Evolutionary conservation across 164 flowering plant genomes (phyloP), one percentile per base, ranked within the genome.

Genomic region (Buxus sempervirens): DNA sequence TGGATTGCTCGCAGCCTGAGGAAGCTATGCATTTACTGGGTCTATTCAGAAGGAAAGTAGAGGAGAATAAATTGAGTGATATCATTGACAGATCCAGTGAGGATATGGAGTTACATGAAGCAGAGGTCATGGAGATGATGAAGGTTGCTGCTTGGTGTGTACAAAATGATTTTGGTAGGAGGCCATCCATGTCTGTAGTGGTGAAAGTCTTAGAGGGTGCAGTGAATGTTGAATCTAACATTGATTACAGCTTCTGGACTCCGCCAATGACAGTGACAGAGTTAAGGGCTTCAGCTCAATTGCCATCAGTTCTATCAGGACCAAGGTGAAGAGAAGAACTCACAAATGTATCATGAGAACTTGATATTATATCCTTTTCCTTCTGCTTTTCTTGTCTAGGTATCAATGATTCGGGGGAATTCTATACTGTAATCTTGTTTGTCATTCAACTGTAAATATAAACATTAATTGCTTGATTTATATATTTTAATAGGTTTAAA

Each of bases 1-100:
- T 73, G 26, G 76, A 73, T 23, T 28, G 28, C 63, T 60, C 72
- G 1, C 60, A 21, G 22, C 72, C 72, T 61, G 58, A 69, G 15
- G 41, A 25, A 53, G 24, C 32, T 32, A 41, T 13, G 3, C n/a
- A 20, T 51, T 32, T 53, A 15, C 60, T 60, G 1, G 12, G 26
- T 42, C 18, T 36, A 18, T 23, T 45, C 15, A 45, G 45, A 42
- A 16, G 22, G 26, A 57, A 58, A 56, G 62, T 42, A 1, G 38
- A 21, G 45, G 56, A 58, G 16, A 38, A 59, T 23, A 63, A 49
- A 58, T 24, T 67, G 28, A 24, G 45, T n/a, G 59, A 61, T 24
- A 51, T 69, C 5, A 19, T 69, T 28, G 72, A 69, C 18, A 22
- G 19, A 25, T 22, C 9, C 2, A 25, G 62, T 26, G 20, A 59